Conservation (phyloP, 257 asterid genomes). For the Fraxinus americana region DNA sequence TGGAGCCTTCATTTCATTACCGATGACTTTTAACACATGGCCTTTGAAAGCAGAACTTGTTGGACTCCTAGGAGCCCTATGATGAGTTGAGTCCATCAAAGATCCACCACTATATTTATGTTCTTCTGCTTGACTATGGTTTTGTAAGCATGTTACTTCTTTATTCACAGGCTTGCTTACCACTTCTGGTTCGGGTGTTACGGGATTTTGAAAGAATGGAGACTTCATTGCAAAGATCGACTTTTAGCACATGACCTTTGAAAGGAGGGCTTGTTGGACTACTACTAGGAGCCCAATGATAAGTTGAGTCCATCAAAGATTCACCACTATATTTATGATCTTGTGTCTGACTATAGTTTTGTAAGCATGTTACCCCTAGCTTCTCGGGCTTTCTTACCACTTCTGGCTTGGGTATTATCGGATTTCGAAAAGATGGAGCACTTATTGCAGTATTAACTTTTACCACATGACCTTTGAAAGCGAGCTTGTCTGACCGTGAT, state of each 20-base stretch:
- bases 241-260: constrained; percentile 15
- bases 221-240: constrained; percentile 42
- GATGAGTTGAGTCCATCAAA: constrained; percentile 19
- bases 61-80: constrained; percentile 48
- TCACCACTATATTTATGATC: background rate
- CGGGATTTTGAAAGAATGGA: constrained; percentile 44
- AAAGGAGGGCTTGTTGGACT: no score
- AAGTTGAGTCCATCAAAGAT: constrained; percentile 20
- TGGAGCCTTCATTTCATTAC: constrained; percentile 41
- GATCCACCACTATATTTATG: constrained; percentile 6
- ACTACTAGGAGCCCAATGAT: constrained; percentile 42
- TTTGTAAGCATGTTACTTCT: no score
- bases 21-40: constrained; percentile 31
- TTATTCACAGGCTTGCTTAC: no score
- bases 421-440: constrained; percentile 41
- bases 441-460: constrained; percentile 44
- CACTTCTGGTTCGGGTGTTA: constrained; percentile 62
- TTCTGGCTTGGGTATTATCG: constrained; percentile 64
- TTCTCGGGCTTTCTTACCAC: background rate
- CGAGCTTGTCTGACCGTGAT: constrained; percentile 42
- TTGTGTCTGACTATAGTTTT: constrained; percentile 14
- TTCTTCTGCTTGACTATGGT: constrained; percentile 1
- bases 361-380: constrained; percentile 20
- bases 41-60: constrained; percentile 31
- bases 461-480: constrained; percentile 33